Evolutionary conservation across 805 yeast genomes (phyloP), one percentile per base, ranked within the genome.

Genomic region (Ogataea ramenticola): DNA sequence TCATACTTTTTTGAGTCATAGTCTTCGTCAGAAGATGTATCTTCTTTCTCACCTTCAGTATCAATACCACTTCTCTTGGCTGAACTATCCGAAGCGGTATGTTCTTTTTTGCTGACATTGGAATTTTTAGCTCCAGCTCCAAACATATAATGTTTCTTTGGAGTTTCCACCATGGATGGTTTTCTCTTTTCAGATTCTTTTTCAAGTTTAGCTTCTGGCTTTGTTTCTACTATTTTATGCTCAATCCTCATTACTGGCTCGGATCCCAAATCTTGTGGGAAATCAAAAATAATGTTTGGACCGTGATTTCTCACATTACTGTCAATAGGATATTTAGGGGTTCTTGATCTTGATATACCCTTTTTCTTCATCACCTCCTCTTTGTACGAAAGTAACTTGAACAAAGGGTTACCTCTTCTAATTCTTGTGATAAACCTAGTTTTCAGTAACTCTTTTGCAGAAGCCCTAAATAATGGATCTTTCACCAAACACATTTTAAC

Each of bases 401-500:
- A 3, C 24, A 34, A 34, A 9, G 37, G 37, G 12, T 19, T 34
- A 16, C 37, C 22, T 11, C 24, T 16, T 20, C 60, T 62, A 35
- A 60, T 53, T 36, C 58, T 56, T 40, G 65, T 68, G 17, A 84
- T 62, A 54, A 82, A 82, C 41, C 70, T 68, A 40, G 72, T 74
- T 37, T 70, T 71, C 46, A 86, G 64, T 39, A 93, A 66, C 14
- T 66, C 64, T 0, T 58, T 47, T 0, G 91, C 86, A 16, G 76
- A 61, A 0, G 91, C 89, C 49, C 98, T 71, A 45, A 67, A 57
- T 2, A 49, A 48, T 1, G 95, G 93, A 47, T 79, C 77, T 59
- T 82, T 87, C 19, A 71, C 62, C 46, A 91, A 64, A 58, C 96
- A 89, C 40, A 66, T 64, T 29, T 68, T 65, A 27, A 84, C 78